Evolutionary conservation across 148 eudicot species (phyloP).

Genomic region (Diospyros lotus): DNA sequence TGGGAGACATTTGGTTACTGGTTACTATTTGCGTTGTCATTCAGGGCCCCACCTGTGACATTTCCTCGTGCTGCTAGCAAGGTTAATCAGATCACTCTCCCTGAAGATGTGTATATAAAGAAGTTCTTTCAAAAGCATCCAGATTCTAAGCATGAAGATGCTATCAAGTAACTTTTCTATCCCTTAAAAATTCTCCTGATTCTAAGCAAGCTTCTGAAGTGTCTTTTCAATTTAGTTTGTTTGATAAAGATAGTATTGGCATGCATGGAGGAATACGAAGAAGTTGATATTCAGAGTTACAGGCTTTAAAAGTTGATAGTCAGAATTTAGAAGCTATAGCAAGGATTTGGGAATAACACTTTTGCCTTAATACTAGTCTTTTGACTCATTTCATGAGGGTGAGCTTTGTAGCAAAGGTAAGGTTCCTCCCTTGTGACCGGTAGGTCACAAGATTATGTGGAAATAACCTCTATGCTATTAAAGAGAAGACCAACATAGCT

Average conservation of each 20-base stretch:
- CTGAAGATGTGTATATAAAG: constrained; percentile 71
- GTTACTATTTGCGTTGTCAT: constrained; percentile 14
- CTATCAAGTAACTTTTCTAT: constrained; percentile 59
- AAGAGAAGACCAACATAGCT: no score
- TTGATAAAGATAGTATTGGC: not conserved
- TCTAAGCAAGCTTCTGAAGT: not conserved
- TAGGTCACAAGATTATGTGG: no score
- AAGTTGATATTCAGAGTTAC: no score
- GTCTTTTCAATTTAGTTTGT: not conserved
- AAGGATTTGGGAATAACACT: not conserved
- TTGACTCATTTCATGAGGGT: not conserved
- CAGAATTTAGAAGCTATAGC: no score
- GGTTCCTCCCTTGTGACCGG: no score
- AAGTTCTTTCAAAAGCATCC: constrained; percentile 69
- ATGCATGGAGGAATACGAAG: no score
- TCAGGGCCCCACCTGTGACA: constrained; percentile 79
- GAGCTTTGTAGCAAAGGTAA: no score
- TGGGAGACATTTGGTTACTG: constrained; percentile 4
- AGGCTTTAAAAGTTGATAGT: no score
- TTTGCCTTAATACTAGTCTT: not conserved
- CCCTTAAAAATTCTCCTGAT: not conserved
- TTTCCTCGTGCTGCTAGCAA: constrained; percentile 71
- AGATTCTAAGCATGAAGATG: constrained; percentile 72
- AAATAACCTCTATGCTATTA: no score
- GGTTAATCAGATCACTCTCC: constrained; percentile 54